phyloP scores from a whole-genome alignment of 2,329 filamentous ascomycete species.

The Penicillium sp. region DNA sequence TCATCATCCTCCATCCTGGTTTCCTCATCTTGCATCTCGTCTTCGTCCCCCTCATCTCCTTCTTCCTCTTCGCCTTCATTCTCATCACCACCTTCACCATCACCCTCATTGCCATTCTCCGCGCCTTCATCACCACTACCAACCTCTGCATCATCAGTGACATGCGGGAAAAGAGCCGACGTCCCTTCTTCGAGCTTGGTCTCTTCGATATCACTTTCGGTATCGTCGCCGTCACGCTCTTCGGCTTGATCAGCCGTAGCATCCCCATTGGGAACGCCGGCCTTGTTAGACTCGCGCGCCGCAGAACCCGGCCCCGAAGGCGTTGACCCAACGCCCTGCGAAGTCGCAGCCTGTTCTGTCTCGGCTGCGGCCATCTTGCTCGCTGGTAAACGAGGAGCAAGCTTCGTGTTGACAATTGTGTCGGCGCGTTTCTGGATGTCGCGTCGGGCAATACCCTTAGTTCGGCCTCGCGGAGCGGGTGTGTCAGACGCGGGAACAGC shows the following conservation, averaged over 20 bases:
- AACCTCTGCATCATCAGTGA: conserved; percentile 27
- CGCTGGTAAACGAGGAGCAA: conserved; percentile 31
- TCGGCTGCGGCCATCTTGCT: conserved; percentile 29
- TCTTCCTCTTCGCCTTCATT: conserved; percentile 17
- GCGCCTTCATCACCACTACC: conserved; percentile 21
- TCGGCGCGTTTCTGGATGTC: conserved; percentile 63
- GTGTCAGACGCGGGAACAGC: conserved; percentile 37
- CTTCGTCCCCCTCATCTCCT: conserved; percentile 18
- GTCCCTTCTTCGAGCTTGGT: conserved; percentile 31
- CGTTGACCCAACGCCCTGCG: conserved; percentile 12
- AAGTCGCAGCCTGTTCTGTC: conserved; percentile 18
- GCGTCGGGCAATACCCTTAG: conserved; percentile 61
- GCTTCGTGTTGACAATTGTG: conserved; percentile 50
- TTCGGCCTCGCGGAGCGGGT: conserved; percentile 43
- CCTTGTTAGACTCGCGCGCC: conserved; percentile 17
- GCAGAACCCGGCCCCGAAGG: conserved; percentile 51
- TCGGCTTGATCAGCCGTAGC: conserved; percentile 1
- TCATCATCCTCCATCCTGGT: conserved; percentile 10
- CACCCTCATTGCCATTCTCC: conserved; percentile 5
- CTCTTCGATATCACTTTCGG: conserved; percentile 65
- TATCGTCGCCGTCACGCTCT: conserved; percentile 67
- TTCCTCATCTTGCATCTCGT: conserved; percentile 21
- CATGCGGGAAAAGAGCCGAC: conserved; percentile 16
- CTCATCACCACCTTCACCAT: conserved; percentile 9
- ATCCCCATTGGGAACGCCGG: conserved; percentile 2